A percentile compares a stretch with the other conserved stretches of the same genome.
These are phyloP conservation scores for Aspergillus sp. DNA, from an alignment of 2,329 filamentous ascomycete species.

Conservation along the genomic window DNA sequence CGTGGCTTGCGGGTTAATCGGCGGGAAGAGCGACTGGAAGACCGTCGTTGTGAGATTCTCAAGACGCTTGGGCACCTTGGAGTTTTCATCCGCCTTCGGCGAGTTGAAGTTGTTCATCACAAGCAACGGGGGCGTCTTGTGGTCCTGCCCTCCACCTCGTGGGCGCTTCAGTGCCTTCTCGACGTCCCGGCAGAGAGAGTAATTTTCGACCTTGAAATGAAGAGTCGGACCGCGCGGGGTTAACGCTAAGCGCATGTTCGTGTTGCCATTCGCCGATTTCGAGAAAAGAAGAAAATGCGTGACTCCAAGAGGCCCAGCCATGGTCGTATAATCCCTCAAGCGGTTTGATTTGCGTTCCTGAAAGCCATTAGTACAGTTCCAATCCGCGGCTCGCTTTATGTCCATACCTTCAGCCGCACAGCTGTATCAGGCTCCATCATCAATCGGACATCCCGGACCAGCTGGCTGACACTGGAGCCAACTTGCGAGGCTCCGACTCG, in stretches of 20 bases:
- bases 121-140: conserved; percentile 72
- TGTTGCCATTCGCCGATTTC: conserved; percentile 79
- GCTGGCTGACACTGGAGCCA: conserved; percentile 79
- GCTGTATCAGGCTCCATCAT: conserved; percentile 98
- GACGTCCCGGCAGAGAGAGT: conserved; percentile 88
- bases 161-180: conserved; percentile 74
- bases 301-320: conserved; percentile 89
- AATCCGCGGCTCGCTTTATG: not conserved
- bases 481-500: conserved; percentile 91
- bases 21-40: conserved; percentile 92
- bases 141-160: conserved; percentile 73
- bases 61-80: conserved; percentile 80
- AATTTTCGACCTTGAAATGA: conserved; percentile 89
- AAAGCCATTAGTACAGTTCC: conserved; percentile 1
- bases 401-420: conserved; percentile 60
- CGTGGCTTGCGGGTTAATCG: conserved; percentile 84
- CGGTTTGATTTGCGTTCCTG: conserved; percentile 77
- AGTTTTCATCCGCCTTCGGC: conserved; percentile 45
- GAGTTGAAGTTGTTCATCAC: conserved; percentile 97
- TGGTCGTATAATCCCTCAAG: conserved; percentile 83
- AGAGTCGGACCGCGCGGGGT: conserved; percentile 86
- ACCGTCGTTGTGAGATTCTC: conserved; percentile 87
- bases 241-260: conserved; percentile 77
- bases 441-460: conserved; percentile 78
- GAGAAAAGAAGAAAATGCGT: conserved; percentile 91